Conservation (phyloP, 352 stramenopile genomes). For the Pseudoperonospora humuli region DNA sequence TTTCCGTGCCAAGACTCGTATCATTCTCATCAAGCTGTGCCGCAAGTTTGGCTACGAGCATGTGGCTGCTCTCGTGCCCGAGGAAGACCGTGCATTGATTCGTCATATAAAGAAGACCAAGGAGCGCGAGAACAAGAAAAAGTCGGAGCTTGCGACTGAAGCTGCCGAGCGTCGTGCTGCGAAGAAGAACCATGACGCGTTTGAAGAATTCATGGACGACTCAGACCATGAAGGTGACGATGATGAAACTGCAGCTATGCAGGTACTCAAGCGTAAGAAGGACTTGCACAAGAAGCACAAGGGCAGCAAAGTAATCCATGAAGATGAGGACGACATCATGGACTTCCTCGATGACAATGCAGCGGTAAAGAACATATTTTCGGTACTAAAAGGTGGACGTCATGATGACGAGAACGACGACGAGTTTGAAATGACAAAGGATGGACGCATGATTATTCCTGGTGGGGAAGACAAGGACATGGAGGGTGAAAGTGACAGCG, state of each 20-base stretch:
- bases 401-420: conserved; percentile 58
- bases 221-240: conserved; percentile 77
- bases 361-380: conserved; percentile 84
- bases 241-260: conserved; percentile 71
- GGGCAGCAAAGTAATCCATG: conserved; percentile 71
- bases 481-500: conserved; percentile 36
- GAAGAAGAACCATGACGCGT: conserved; percentile 46
- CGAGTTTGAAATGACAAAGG: conserved; percentile 88
- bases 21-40: conserved; percentile 94
- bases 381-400: conserved; percentile 15
- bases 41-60: conserved; percentile 91
- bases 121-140: conserved; percentile 86
- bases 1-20: conserved; percentile 93
- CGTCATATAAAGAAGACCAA: conserved; percentile 95
- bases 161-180: conserved; percentile 33
- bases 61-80: conserved; percentile 83
- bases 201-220: conserved; percentile 80
- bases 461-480: conserved; percentile 46
- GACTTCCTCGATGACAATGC: conserved; percentile 90
- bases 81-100: conserved; percentile 87
- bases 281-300: conserved; percentile 67
- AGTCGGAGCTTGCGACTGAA: conserved; percentile 55
- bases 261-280: conserved; percentile 75
- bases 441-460: conserved; percentile 84
- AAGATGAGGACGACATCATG: conserved; percentile 85